Percentiles rank a stretch among this genome's conserved stretches.
These are phyloP conservation scores for Aspergillus texensis DNA, from an alignment of 2,329 filamentous ascomycete genomes.

Conservation along the genomic window DNA sequence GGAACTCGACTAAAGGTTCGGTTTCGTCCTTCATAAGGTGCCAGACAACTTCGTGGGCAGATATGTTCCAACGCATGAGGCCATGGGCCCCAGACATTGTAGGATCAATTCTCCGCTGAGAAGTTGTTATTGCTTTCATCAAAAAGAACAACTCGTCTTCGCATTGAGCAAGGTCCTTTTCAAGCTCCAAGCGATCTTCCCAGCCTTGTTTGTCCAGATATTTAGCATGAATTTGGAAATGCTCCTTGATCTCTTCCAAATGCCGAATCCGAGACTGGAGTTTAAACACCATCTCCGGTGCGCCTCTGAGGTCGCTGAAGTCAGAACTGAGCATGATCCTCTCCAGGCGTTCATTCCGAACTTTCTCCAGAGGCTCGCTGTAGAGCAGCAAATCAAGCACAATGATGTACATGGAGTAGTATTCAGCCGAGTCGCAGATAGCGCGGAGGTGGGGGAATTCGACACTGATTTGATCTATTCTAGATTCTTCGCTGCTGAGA, in stretches of 20 bases:
- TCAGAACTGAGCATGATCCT: slow-evolving; percentile 99
- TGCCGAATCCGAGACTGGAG: slow-evolving; percentile 91
- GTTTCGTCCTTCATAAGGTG: slow-evolving; percentile 86
- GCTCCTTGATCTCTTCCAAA: slow-evolving; percentile 91
- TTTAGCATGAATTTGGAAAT: slow-evolving; percentile 91
- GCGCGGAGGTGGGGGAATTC: slow-evolving; percentile 93
- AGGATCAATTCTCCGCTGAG: slow-evolving; percentile 78
- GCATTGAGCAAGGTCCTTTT: slow-evolving; percentile 83
- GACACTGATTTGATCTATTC: slow-evolving; percentile 96
- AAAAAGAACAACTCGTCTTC: slow-evolving; percentile 99
- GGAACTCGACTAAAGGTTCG: slow-evolving; percentile 88
- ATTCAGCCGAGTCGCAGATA: slow-evolving; percentile 96
- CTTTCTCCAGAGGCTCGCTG: slow-evolving; percentile 94
- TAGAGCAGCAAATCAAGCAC: slow-evolving; percentile 94
- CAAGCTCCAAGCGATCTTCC: slow-evolving; percentile 86
- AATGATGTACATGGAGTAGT: slow-evolving; percentile 98
- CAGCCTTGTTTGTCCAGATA: slow-evolving; percentile 86
- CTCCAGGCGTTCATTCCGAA: slow-evolving; percentile 89
- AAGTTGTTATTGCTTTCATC: slow-evolving; percentile 99
- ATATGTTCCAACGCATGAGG: slow-evolving; percentile 86
- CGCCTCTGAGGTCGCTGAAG: slow-evolving; percentile 93
- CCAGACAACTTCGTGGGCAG: slow-evolving; percentile 96
- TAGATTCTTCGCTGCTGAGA: slow-evolving; percentile 61
- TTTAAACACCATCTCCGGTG: slow-evolving; percentile 87
- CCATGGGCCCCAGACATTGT: slow-evolving; percentile 71